These are phyloP conservation scores for Lignosus rhinocerotis DNA, from an alignment of 1,284 basidiomycete genomes.

Conservation along the genomic window DNA sequence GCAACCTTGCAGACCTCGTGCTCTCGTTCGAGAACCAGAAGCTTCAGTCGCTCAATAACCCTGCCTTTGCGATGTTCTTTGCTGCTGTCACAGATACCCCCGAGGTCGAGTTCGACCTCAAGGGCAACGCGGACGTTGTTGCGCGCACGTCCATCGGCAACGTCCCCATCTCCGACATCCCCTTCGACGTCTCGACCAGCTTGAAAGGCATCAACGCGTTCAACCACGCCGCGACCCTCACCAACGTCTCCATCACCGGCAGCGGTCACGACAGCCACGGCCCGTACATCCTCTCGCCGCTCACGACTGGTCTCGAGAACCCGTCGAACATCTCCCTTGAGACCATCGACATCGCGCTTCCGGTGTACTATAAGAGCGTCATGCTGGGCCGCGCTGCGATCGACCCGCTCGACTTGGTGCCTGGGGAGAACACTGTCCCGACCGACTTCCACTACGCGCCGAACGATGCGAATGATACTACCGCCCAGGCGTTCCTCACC, in stretches of 20 bases:
- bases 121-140: constrained; percentile 61
- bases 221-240: constrained; percentile 48
- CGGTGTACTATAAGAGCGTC: constrained; percentile 58
- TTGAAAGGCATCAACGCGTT: constrained; percentile 61
- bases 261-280: constrained; percentile 61
- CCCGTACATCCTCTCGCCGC: constrained; percentile 41
- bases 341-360: constrained; percentile 59
- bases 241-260: constrained; percentile 57
- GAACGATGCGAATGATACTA: constrained; percentile 61
- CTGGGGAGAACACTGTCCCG: constrained; percentile 54
- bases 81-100: constrained; percentile 55
- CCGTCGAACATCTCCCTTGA: constrained; percentile 70
- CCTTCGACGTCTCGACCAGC: constrained; percentile 58
- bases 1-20: constrained; percentile 41
- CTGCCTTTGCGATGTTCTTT: constrained; percentile 60
- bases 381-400: constrained; percentile 61
- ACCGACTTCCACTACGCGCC: constrained; percentile 74
- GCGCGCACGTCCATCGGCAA: constrained; percentile 69
- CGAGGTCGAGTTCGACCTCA: constrained; percentile 49
- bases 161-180: constrained; percentile 65
- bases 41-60: constrained; percentile 56
- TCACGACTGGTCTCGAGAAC: constrained; percentile 58
- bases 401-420: constrained; percentile 58
- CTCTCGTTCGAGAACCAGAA: constrained; percentile 59
- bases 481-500: constrained; percentile 49